These are phyloP conservation scores for Aspergillus jensenii DNA, from an alignment of 2,329 filamentous ascomycete species.

Conservation along the genomic window DNA sequence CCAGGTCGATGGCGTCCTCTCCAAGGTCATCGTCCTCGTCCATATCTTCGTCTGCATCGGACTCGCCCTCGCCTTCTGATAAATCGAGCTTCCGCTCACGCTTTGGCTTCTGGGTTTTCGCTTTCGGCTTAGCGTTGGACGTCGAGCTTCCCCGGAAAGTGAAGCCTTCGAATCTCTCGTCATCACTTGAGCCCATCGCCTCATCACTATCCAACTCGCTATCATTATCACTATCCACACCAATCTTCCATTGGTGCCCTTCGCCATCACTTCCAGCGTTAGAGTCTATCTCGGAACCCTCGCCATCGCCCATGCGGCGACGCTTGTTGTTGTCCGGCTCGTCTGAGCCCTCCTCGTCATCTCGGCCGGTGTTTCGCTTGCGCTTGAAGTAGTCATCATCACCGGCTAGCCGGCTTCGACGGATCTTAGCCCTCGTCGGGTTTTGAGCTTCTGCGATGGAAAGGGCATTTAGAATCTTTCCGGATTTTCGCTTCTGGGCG, in stretches of 20 bases:
- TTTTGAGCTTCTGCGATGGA: constrained; percentile 62
- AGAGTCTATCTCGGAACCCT: constrained; percentile 52
- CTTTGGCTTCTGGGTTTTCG: constrained; percentile 23
- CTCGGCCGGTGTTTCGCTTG: constrained; percentile 36
- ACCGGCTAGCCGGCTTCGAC: constrained; percentile 59
- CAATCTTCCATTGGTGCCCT: constrained; percentile 81
- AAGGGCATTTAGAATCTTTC: constrained; percentile 60
- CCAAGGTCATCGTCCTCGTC: constrained; percentile 64
- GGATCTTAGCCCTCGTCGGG: constrained; percentile 54
- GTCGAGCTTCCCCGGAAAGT: constrained; percentile 63
- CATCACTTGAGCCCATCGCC: constrained; percentile 84
- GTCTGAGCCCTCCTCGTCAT: constrained; percentile 36
- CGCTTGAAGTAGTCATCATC: constrained; percentile 50
- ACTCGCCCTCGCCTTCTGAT: constrained; percentile 51
- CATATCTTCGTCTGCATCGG: constrained; percentile 37
- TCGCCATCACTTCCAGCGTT: constrained; percentile 82
- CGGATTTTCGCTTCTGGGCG: constrained; percentile 47
- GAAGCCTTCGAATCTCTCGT: constrained; percentile 79
- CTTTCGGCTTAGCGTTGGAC: constrained; percentile 37
- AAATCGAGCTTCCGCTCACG: constrained; percentile 46
- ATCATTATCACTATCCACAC: constrained; percentile 67
- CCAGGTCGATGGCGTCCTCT: constrained; percentile 63
- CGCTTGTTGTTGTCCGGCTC: constrained; percentile 51
- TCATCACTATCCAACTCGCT: constrained; percentile 73
- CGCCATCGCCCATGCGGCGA: constrained; percentile 38